phyloP scores from a whole-genome alignment of 139 green algal species.

The Chlorella sp. region DNA sequence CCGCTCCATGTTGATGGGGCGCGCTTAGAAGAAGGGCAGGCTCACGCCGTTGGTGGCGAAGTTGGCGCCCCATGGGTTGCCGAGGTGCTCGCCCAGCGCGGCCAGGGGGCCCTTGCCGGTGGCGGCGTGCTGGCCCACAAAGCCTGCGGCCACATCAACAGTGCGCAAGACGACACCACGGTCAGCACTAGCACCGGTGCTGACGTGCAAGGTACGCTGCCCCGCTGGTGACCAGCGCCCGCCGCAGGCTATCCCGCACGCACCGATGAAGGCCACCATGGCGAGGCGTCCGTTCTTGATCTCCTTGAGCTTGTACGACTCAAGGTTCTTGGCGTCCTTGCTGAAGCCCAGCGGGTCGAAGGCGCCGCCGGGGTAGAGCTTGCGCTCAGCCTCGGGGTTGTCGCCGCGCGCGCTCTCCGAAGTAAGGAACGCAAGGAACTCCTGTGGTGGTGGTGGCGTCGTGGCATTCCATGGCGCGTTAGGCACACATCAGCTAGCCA shows the following conservation, averaged over 20 bases:
- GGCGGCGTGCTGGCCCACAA: slow-evolving; percentile 61
- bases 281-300: slow-evolving; percentile 7
- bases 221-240: too few relatives aligned
- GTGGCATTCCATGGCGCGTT: too few relatives aligned
- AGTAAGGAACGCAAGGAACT: too few relatives aligned
- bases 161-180: slow-evolving; percentile 7
- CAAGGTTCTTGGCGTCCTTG: slow-evolving; percentile 58
- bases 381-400: slow-evolving; percentile 60
- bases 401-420: slow-evolving; percentile 59
- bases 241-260: too few relatives aligned
- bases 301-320: slow-evolving; percentile 81
- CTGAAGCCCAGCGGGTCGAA: slow-evolving; percentile 84
- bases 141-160: slow-evolving; percentile 30
- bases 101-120: slow-evolving; percentile 69
- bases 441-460: too few relatives aligned
- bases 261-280: slow-evolving; percentile 27
- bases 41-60: slow-evolving; percentile 61
- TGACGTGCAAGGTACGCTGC: too few relatives aligned
- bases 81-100: slow-evolving; percentile 48
- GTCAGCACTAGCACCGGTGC: background rate
- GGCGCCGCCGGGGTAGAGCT: slow-evolving; percentile 75
- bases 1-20: too few relatives aligned
- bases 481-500: too few relatives aligned
- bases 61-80: slow-evolving; percentile 60
- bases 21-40: too few relatives aligned